Base-by-base conservation (phyloP, 1,284 basidiomycete species). In the Xanthoconium separans region DNA sequence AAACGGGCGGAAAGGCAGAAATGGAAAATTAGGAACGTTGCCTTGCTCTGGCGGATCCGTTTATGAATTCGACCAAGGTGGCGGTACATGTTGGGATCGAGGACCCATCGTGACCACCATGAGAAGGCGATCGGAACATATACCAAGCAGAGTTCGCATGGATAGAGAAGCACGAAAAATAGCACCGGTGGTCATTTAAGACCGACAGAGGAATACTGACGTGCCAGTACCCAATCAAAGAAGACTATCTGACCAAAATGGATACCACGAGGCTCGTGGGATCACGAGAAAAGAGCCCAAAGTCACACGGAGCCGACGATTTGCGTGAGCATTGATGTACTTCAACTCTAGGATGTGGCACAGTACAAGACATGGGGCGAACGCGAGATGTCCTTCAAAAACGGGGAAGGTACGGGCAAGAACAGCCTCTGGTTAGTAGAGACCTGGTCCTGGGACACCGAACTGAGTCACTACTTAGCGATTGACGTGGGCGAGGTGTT, bases 51-150 rank as follows among this genome's bases (percentile, higher is more conserved):
- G 10, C 24, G 7, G 29, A 47, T 45, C 47, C 50, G 40, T 58
- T 58, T 66, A 66, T 54, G 47, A 29, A 47, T 10, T 20, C 27
- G 3, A 24, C 7, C 16, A n/a, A 22, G 33, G 44, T 51, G 59
- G 53, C 48, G 20, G 46, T 56, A 42, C 53, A 36, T 18, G 6
- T 43, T 36, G 41, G 50, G 16, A 27, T 30, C 3, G 44, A 45
- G 44, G 33, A 10, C n/a, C 2, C 16, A 34, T 29, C 42, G 50
- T 43, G 39, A 37, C 8, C 16, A 30, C 20, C 10, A 16, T 27
- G 30, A 12, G 41, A 42, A 33, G 18, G 36, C 3, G 36, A 34
- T 37, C 16, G n/a, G 39, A n/a, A 20, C 9, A 47, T 15, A 22
- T 24, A 27, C 41, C 30, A 11, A 39, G 18, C 12, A 41, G 42